These are phyloP conservation scores for Trichomonascaceae sp. DNA, from an alignment of 1,139 yeast species.

Conservation along the genomic window DNA sequence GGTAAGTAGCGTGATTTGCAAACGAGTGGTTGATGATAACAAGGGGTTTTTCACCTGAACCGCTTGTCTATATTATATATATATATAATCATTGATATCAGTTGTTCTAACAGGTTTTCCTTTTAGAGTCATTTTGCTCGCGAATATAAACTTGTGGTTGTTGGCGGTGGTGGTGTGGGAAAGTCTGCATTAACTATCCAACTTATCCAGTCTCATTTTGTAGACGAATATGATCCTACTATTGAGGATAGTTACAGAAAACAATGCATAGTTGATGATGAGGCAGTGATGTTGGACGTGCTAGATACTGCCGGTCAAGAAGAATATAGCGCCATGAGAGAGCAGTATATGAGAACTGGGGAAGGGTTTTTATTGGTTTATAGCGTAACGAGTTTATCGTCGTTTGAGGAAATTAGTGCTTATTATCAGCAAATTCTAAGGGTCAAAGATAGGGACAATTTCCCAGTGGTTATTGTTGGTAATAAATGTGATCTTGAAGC, in stretches of 20 bases:
- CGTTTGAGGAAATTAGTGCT: constrained; percentile 74
- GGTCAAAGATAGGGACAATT: constrained; percentile 55
- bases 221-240: constrained; percentile 96
- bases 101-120: background rate
- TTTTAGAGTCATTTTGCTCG: constrained; percentile 21
- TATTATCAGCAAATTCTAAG: constrained; percentile 84
- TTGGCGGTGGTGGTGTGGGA: constrained; percentile 99
- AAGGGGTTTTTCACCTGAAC: background rate
- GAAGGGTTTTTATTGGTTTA: constrained; percentile 88
- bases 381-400: constrained; percentile 79
- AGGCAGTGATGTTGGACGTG: constrained; percentile 86
- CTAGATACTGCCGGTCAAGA: constrained; percentile 98
- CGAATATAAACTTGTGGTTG: constrained; percentile 80
- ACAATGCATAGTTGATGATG: constrained; percentile 86
- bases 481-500: constrained; percentile 57
- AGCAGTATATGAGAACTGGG: constrained; percentile 86
- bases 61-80: background rate
- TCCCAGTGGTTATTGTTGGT: constrained; percentile 37
- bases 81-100: background rate
- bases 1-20: constrained; percentile 1
- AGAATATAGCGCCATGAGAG: constrained; percentile 95
- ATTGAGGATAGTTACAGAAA: constrained; percentile 95
- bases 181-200: constrained; percentile 92
- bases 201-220: constrained; percentile 55
- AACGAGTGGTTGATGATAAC: background rate